Percentiles rank a stretch among this genome's conserved stretches.
Evolutionary conservation across 768 basidiomycete genomes (phyloP).

Genomic region (Cyclocybe cylindracea): DNA sequence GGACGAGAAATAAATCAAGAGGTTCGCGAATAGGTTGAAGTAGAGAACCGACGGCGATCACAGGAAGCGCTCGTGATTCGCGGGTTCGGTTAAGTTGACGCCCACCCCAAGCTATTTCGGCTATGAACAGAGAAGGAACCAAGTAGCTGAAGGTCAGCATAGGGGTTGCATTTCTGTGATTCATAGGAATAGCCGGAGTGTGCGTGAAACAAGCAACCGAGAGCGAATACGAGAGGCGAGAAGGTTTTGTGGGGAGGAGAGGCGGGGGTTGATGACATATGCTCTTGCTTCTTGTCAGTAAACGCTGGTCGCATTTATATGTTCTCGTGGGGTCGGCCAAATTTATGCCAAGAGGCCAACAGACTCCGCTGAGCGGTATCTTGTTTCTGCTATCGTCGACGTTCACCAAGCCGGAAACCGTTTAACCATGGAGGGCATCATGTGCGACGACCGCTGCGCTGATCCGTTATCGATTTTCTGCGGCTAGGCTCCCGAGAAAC

Average conservation of each 20-base stretch:
- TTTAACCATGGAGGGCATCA: conserved; percentile 26
- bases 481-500: conserved; percentile 11
- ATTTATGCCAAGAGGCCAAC: too few relatives aligned
- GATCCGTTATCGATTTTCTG: conserved; percentile 4
- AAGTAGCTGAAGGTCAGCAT: conserved; percentile 26
- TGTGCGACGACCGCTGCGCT: conserved; percentile 11
- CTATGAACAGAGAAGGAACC: conserved; percentile 55
- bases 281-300: too few relatives aligned
- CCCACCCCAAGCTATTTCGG: conserved; percentile 50
- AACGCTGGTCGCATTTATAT: conserved; percentile 13
- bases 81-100: conserved; percentile 28
- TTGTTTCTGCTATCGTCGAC: too few relatives aligned
- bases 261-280: too few relatives aligned
- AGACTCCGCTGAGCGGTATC: too few relatives aligned
- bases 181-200: conserved; percentile 11
- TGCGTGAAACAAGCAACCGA: neutral
- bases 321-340: neutral
- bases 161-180: conserved; percentile 4
- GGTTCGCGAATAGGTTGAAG: too few relatives aligned
- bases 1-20: too few relatives aligned
- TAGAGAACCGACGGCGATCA: neutral
- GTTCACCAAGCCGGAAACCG: conserved; percentile 19
- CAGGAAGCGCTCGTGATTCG: conserved; percentile 1
- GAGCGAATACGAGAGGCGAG: too few relatives aligned
- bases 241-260: too few relatives aligned